These are phyloP conservation scores for Salicornia ramosissima DNA, from an alignment of 148 eudicot genomes.

Conservation along the genomic window DNA sequence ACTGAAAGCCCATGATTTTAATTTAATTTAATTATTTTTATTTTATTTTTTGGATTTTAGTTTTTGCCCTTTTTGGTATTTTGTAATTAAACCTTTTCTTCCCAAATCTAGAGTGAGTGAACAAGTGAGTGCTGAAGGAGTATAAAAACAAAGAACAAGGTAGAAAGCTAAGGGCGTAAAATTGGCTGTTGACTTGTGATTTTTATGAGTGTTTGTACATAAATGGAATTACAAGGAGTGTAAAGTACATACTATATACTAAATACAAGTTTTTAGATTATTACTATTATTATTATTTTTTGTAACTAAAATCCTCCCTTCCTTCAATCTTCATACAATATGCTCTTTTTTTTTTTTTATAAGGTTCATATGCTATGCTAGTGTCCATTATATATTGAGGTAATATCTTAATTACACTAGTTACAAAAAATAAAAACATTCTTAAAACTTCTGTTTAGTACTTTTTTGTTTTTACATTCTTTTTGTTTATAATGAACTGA, in stretches of 20 bases:
- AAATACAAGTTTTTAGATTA: not conserved
- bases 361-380: too few species aligned
- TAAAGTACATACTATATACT: constrained; percentile 2
- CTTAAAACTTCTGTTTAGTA: too few species aligned
- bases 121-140: constrained; percentile 9
- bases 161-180: constrained; percentile 3
- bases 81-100: too few species aligned
- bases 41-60: not conserved
- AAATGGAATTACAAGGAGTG: not conserved
- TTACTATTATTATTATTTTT: not conserved
- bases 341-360: too few species aligned
- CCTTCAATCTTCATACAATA: too few species aligned
- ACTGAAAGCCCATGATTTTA: not conserved
- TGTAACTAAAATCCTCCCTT: not conserved
- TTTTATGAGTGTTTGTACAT: constrained; percentile 22
- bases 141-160: not conserved
- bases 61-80: not conserved
- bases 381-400: too few species aligned
- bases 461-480: too few species aligned
- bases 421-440: too few species aligned
- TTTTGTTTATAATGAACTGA: too few species aligned
- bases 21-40: not conserved
- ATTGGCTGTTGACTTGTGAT: constrained; percentile 7
- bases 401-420: too few species aligned
- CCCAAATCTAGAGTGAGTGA: constrained; percentile 23